These are phyloP conservation scores for Primulina tabacum DNA, from an alignment of 257 asterid genomes.

Conservation along the genomic window DNA sequence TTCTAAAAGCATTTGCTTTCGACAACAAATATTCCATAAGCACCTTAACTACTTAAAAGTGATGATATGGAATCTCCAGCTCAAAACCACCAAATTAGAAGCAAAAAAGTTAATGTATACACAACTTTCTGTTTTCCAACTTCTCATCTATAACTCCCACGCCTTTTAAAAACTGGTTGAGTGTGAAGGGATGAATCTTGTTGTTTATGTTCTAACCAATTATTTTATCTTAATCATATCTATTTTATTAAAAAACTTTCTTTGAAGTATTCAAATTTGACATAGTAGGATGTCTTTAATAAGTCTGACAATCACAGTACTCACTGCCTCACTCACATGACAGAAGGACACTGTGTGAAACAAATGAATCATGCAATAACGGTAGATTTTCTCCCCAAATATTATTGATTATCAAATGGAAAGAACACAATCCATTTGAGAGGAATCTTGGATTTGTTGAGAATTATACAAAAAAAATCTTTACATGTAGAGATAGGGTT, in stretches of 20 bases:
- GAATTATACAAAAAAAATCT: background rate
- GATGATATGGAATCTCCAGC: background rate
- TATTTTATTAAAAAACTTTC: background rate
- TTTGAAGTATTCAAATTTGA: background rate
- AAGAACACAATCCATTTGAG: background rate
- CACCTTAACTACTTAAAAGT: background rate
- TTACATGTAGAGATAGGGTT: background rate
- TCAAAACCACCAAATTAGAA: background rate
- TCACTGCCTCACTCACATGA: background rate
- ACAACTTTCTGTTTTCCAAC: background rate
- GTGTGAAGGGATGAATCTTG: background rate
- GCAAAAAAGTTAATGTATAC: background rate
- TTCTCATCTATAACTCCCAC: background rate
- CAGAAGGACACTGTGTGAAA: background rate
- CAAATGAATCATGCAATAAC: background rate
- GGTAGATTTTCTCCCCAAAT: background rate
- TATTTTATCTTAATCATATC: background rate
- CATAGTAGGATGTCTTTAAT: background rate
- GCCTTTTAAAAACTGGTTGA: background rate
- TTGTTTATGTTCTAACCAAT: too few relatives aligned
- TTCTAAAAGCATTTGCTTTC: background rate
- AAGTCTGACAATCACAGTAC: background rate
- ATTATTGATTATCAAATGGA: background rate
- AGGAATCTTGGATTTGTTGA: background rate
- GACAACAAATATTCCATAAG: background rate